These are phyloP conservation scores for Debaryomyces sp. DNA, from an alignment of 1,139 yeast genomes.

Conservation along the genomic window DNA sequence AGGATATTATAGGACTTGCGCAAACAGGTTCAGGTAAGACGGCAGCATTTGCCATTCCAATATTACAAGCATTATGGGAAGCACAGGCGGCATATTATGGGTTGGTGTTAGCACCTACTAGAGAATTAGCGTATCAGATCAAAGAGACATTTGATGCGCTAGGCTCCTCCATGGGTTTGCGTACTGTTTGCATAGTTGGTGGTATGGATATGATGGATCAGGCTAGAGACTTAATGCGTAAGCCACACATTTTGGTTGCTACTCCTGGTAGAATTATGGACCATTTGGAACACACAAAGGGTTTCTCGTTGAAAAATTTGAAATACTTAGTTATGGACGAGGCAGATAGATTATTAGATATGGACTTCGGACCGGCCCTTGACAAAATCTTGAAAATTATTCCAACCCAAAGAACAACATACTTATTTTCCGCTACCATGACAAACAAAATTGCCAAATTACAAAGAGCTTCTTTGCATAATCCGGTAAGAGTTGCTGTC, in stretches of 20 bases:
- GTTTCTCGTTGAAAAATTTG: slow-evolving; percentile 78
- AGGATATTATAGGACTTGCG: slow-evolving; percentile 79
- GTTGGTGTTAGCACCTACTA: slow-evolving; percentile 90
- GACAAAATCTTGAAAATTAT: slow-evolving; percentile 83
- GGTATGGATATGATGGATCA: slow-evolving; percentile 99
- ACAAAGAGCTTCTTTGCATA: slow-evolving; percentile 86
- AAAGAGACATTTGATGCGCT: slow-evolving; percentile 94
- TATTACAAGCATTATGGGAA: slow-evolving; percentile 86
- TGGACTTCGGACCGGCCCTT: slow-evolving; percentile 96
- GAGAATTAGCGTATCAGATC: slow-evolving; percentile 96
- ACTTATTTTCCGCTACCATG: slow-evolving; percentile 93
- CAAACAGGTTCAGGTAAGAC: slow-evolving; percentile 88
- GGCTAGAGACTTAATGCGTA: slow-evolving; percentile 88
- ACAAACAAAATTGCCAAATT: slow-evolving; percentile 92
- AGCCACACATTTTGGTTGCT: slow-evolving; percentile 93
- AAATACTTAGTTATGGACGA: slow-evolving; percentile 93
- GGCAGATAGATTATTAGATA: slow-evolving; percentile 92
- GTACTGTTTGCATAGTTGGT: slow-evolving; percentile 88
- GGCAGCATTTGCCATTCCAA: slow-evolving; percentile 88
- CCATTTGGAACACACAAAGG: slow-evolving; percentile 93
- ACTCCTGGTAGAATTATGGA: slow-evolving; percentile 84
- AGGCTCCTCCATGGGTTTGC: slow-evolving; percentile 87
- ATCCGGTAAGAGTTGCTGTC: slow-evolving; percentile 92
- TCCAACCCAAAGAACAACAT: slow-evolving; percentile 85
- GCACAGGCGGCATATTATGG: slow-evolving; percentile 89